Conservation (phyloP, 2,329 filamentous ascomycete species). For the Diaporthe batatas region DNA sequence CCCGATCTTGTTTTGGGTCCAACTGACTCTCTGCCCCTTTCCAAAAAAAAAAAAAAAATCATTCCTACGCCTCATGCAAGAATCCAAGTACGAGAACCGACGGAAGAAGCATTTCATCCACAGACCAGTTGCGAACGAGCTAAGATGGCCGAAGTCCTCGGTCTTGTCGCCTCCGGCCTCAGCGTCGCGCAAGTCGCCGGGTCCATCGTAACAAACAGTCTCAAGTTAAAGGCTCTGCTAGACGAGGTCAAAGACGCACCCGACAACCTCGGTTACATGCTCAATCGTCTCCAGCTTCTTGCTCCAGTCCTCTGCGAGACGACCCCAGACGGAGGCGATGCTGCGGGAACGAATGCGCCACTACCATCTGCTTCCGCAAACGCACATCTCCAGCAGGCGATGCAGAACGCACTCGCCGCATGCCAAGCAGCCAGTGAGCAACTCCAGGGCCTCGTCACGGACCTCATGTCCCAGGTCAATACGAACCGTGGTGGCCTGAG, state of each 20-base stretch:
- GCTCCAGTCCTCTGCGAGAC: background rate
- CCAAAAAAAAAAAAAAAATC: background rate
- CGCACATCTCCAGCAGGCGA: background rate
- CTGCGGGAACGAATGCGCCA: too few species aligned
- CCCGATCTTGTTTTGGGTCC: background rate
- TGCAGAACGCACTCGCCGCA: background rate
- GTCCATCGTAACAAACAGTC: background rate
- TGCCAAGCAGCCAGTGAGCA: background rate
- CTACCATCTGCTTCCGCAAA: background rate
- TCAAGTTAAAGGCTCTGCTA: background rate
- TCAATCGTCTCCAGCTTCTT: background rate
- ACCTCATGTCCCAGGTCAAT: background rate
- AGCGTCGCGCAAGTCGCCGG: background rate
- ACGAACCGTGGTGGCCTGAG: background rate
- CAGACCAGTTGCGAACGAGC: rapidly evolving
- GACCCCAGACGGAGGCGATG: background rate
- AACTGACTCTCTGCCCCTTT: too few species aligned
- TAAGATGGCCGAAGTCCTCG: background rate
- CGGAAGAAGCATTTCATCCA: too few species aligned
- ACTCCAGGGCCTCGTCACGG: background rate
- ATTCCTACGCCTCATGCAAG: background rate
- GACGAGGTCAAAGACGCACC: slow-evolving; percentile 1
- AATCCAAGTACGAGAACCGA: background rate
- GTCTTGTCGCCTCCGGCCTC: slow-evolving; percentile 1
- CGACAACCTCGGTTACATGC: background rate